Evolutionary conservation across 1,139 yeast genomes (phyloP).

Genomic region (Spencermartinsiella ligniputridi): DNA sequence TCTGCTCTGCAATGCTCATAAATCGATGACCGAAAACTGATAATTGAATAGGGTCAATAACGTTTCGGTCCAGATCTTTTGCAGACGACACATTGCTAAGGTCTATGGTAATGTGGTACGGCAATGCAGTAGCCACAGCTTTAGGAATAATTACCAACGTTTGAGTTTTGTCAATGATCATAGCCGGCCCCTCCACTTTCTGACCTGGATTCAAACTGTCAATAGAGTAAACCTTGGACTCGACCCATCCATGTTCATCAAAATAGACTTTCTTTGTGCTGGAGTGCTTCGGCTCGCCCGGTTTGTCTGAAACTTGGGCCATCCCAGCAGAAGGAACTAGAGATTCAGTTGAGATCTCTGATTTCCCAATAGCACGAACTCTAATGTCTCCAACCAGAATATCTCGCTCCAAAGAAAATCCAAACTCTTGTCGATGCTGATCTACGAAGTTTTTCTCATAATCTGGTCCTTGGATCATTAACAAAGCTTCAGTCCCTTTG

Average conservation of each 20-base stretch:
- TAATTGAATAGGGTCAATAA: conserved; percentile 58
- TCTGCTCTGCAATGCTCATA: conserved; percentile 78
- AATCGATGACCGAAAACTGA: conserved; percentile 72
- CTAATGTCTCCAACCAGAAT: conserved; percentile 81
- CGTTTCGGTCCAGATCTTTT: not conserved
- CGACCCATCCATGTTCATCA: conserved; percentile 44
- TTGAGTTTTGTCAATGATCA: conserved; percentile 81
- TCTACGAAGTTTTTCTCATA: conserved; percentile 41
- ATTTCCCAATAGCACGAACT: conserved; percentile 60
- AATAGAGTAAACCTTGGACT: conserved; percentile 50
- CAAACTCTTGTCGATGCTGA: conserved; percentile 63
- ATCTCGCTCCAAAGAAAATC: conserved; percentile 57
- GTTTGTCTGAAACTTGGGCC: conserved; percentile 7
- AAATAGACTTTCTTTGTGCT: conserved; percentile 42
- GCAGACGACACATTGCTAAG: conserved; percentile 20
- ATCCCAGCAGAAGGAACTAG: conserved; percentile 21
- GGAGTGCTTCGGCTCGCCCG: conserved; percentile 12
- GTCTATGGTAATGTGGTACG: conserved; percentile 54
- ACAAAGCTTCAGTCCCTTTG: conserved; percentile 81
- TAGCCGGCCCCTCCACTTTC: conserved; percentile 67
- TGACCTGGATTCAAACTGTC: conserved; percentile 51
- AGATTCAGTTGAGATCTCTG: conserved; percentile 20
- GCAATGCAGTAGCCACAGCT: conserved; percentile 58
- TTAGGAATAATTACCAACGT: conserved; percentile 76
- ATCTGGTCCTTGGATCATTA: conserved; percentile 51